Percentiles rank a stretch among this genome's conserved stretches.
phyloP scores from a whole-genome alignment of 345 rosid species.

The Eucalyptus tenuipes region DNA sequence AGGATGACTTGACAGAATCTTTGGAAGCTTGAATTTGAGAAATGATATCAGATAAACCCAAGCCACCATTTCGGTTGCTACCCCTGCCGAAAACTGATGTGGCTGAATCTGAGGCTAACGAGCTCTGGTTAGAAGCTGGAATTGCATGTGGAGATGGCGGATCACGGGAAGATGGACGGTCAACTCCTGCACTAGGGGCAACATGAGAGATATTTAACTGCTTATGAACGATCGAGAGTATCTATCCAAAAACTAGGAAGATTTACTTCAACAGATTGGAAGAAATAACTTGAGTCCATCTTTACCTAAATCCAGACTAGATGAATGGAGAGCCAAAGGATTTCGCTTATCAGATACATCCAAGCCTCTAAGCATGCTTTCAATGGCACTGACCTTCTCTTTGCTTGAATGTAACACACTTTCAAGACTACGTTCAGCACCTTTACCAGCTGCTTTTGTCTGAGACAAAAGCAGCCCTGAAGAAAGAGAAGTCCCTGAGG shows the following conservation, averaged over 20 bases:
- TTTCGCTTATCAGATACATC: conserved; percentile 77
- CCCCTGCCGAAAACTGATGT: conserved; percentile 33
- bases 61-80: conserved; percentile 72
- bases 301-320: conserved; percentile 98
- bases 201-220: conserved; percentile 44
- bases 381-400: conserved; percentile 98
- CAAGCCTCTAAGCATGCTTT: conserved; percentile 96
- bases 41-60: conserved; percentile 77
- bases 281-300: not conserved
- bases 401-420: conserved; percentile 95
- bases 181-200: conserved; percentile 97
- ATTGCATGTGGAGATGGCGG: conserved; percentile 75
- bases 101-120: conserved; percentile 43
- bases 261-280: not conserved
- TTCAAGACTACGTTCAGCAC: conserved; percentile 86
- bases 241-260: not conserved
- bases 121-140: conserved; percentile 52
- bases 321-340: conserved; percentile 14
- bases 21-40: conserved; percentile 96
- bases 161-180: conserved; percentile 99
- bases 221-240: conserved; percentile 12
- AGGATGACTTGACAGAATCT: conserved; percentile 63
- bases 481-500: conserved; percentile 60
- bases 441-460: conserved; percentile 55
- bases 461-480: conserved; percentile 77